Percentiles rank a stretch among this genome's conserved stretches.
Conservation (phyloP, 106 monocot species). For the Agapanthus africanus region DNA sequence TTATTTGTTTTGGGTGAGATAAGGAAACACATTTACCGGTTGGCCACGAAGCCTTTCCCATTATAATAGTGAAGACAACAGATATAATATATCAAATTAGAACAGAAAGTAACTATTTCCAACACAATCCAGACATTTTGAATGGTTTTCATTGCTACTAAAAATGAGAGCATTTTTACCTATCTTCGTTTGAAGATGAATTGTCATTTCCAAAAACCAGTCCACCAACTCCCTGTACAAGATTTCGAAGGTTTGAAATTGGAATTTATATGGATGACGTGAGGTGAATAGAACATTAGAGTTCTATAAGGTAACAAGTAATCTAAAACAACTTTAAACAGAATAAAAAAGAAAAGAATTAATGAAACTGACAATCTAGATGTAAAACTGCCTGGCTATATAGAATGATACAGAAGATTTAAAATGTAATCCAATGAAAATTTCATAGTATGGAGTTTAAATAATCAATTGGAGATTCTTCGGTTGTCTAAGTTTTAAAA, state of each 20-base stretch:
- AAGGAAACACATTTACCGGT: too few species aligned
- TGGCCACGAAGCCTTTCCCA: background rate
- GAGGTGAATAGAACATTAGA: too few species aligned
- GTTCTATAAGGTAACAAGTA: too few species aligned
- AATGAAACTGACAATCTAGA: background rate
- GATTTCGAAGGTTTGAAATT: background rate
- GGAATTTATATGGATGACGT: too few species aligned
- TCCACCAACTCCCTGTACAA: constrained; percentile 74
- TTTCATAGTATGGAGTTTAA: too few species aligned
- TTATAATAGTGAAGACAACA: background rate
- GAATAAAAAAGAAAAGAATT: too few species aligned
- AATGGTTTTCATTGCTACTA: background rate
- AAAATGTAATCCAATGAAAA: too few species aligned
- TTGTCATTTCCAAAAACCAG: constrained; percentile 79
- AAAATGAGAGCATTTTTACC: constrained; percentile 23
- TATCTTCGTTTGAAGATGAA: constrained; percentile 59
- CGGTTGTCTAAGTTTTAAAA: too few species aligned
- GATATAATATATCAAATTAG: background rate
- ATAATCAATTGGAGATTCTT: too few species aligned
- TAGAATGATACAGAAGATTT: background rate
- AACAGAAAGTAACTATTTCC: background rate
- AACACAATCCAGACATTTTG: background rate
- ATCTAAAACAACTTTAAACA: too few species aligned
- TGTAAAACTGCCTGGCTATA: background rate
- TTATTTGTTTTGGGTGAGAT: too few species aligned